Evolutionary conservation across 768 basidiomycete genomes (phyloP).

Genomic region (Hericium alpestre): DNA sequence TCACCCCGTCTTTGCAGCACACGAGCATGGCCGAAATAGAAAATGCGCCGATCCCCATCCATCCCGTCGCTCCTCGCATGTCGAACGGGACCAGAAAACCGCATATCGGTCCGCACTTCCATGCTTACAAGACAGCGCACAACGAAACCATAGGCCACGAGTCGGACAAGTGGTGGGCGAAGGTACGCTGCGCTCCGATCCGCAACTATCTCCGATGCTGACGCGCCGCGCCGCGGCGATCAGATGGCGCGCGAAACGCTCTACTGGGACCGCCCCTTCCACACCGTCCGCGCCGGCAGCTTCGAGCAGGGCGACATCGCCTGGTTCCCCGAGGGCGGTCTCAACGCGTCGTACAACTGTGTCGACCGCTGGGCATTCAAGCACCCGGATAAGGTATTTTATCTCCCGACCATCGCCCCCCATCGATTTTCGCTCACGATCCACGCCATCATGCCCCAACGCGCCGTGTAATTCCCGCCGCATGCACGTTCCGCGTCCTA

Average conservation of each 20-base stretch:
- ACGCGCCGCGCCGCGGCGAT: neutral
- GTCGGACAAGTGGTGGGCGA: slow-evolving; percentile 83
- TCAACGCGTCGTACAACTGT: slow-evolving; percentile 95
- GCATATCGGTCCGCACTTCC: slow-evolving; percentile 69
- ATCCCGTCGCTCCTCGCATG: slow-evolving; percentile 73
- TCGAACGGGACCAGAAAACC: slow-evolving; percentile 52
- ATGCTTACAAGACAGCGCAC: slow-evolving; percentile 65
- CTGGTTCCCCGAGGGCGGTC: slow-evolving; percentile 93
- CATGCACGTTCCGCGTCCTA: slow-evolving; percentile 17
- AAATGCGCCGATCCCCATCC: slow-evolving; percentile 25
- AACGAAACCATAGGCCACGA: slow-evolving; percentile 61
- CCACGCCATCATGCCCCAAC: neutral
- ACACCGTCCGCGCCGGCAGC: slow-evolving; percentile 71
- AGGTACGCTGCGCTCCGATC: slow-evolving; percentile 30
- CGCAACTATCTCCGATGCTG: too few relatives aligned
- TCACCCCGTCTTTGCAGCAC: neutral
- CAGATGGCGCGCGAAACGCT: slow-evolving; percentile 67
- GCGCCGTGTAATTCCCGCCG: neutral
- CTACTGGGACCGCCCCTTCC: slow-evolving; percentile 85
- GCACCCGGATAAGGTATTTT: slow-evolving; percentile 63
- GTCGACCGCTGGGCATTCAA: slow-evolving; percentile 94
- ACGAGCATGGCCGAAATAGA: slow-evolving; percentile 17
- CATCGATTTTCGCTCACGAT: neutral
- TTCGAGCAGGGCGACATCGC: slow-evolving; percentile 81
- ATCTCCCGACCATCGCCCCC: neutral